Percentiles rank a stretch among this genome's conserved stretches.
Evolutionary conservation across 495 filamentous ascomycete genomes (phyloP).

Genomic region (Aspergillus indologenus): DNA sequence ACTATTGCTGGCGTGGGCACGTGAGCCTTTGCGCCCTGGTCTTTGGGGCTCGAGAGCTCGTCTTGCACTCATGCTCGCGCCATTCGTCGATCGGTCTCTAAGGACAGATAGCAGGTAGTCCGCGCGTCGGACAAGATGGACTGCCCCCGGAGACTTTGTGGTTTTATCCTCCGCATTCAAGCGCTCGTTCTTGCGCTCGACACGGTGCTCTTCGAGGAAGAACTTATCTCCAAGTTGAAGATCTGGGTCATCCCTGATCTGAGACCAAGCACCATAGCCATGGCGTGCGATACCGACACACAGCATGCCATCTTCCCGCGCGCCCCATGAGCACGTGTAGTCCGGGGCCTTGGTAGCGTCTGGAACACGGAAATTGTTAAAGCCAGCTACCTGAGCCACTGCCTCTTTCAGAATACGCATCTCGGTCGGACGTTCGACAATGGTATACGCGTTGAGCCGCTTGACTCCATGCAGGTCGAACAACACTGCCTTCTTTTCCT

Average conservation of each 20-base stretch:
- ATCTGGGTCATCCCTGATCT: constrained; percentile 88
- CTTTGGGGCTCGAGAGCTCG: constrained; percentile 80
- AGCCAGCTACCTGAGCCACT: constrained; percentile 59
- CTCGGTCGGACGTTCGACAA: constrained; percentile 83
- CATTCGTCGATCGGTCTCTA: constrained; percentile 69
- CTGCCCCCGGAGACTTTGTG: constrained; percentile 89
- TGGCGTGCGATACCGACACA: constrained; percentile 88
- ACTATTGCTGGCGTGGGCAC: constrained; percentile 39
- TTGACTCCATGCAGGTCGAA: constrained; percentile 91
- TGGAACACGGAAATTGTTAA: constrained; percentile 75
- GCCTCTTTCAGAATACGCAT: constrained; percentile 79
- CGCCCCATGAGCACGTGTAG: constrained; percentile 86
- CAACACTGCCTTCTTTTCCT: constrained; percentile 92
- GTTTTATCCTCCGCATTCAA: constrained; percentile 68
- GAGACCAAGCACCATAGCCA: constrained; percentile 89
- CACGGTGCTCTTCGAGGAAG: constrained; percentile 96
- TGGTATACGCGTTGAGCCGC: constrained; percentile 90
- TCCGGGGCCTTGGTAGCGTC: constrained; percentile 85
- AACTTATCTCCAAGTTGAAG: constrained; percentile 87
- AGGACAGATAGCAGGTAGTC: constrained; percentile 93
- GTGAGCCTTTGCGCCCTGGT: constrained; percentile 67
- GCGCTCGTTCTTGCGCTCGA: constrained; percentile 92
- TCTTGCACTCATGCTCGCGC: constrained; percentile 63
- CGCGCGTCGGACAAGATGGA: constrained; percentile 90
- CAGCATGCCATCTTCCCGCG: constrained; percentile 95